Evolutionary conservation across 208 protist species (phyloP), one percentile per base, ranked within the genome.

Genomic region (Phytomonas sp.): DNA sequence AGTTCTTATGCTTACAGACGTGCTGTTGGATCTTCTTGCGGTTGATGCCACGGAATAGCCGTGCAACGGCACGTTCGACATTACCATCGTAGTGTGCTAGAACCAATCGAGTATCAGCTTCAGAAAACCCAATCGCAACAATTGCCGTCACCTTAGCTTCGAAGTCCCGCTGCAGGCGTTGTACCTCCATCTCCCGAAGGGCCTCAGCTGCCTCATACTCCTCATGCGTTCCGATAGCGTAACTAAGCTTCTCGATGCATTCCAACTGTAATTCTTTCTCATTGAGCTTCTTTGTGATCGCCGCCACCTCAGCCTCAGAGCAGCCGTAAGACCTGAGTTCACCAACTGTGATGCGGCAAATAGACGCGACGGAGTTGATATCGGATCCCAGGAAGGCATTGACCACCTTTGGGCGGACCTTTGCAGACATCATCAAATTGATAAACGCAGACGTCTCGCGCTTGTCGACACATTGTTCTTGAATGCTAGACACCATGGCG

Each of bases 51-150:
- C 79, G 81, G 53, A 95, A 67, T 8, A 93, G 79, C 17, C 84
- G 84, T 0, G 78, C 80, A 5, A 81, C 82, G 0, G 84, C 76
- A 73, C 83, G 85, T 68, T 95, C 70, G 61, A 92, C 81, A 46
- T 92, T 81, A 63, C 84, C 85, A 78, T 91, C 89, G 77, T 92
- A 93, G 72, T 92, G 89, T 15, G 87, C 88, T 28, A 93, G 74
- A 4, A 83, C 75, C 0, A 88, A 70, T 31, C 81, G 80, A 31
- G 73, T 72, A 60, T 83, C 73, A 5, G 62, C 60, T 68, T 71
- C 80, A 8, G 75, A 73, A 62, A 89, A 94, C 33, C 89, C 86
- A 82, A 91, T 83, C n/a, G 63, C 73, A 20, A 68, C 33, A 13
- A 92, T 78, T 28, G 61, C 56, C 17, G 68, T 36, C 53, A 87